These are phyloP conservation scores for Pyrus betulifolia DNA, from an alignment of 306 rosid genomes.

Conservation along the genomic window DNA sequence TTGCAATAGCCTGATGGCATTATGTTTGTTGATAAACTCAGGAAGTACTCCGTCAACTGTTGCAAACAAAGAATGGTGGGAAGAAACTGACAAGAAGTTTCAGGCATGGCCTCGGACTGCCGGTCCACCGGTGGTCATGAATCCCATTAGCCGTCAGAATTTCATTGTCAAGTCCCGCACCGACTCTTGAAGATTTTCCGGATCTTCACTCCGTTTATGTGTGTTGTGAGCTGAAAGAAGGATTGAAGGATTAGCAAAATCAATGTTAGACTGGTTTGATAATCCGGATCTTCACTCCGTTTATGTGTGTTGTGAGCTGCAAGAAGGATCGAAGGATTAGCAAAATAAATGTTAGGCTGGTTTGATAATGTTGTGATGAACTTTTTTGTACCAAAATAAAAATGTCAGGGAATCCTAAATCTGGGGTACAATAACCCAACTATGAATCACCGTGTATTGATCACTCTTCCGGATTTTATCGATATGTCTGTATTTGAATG, in stretches of 20 bases:
- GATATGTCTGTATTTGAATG: no score
- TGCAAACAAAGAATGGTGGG: slow-evolving; percentile 55
- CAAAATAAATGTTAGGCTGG: neutral
- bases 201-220: neutral
- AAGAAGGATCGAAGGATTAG: no score
- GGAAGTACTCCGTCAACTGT: slow-evolving; percentile 56
- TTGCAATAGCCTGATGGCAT: neutral
- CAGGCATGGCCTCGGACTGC: slow-evolving; percentile 78
- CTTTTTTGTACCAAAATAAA: neutral
- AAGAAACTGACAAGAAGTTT: slow-evolving; percentile 66
- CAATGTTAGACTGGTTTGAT: no score
- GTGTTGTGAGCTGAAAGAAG: no score
- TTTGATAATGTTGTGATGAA: neutral
- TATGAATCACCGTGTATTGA: no score
- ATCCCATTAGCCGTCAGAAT: slow-evolving; percentile 37
- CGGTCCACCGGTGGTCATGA: slow-evolving; percentile 40
- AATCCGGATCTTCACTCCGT: neutral
- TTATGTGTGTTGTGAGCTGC: no score
- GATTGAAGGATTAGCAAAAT: no score
- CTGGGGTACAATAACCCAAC: no score
- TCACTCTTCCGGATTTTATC: no score
- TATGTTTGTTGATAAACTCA: slow-evolving; percentile 2
- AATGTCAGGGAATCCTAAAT: no score
- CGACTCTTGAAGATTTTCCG: neutral
- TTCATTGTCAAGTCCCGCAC: slow-evolving; percentile 28